These are phyloP conservation scores for Centella asiatica DNA, from an alignment of 129 eudicot genomes.

Conservation along the genomic window DNA sequence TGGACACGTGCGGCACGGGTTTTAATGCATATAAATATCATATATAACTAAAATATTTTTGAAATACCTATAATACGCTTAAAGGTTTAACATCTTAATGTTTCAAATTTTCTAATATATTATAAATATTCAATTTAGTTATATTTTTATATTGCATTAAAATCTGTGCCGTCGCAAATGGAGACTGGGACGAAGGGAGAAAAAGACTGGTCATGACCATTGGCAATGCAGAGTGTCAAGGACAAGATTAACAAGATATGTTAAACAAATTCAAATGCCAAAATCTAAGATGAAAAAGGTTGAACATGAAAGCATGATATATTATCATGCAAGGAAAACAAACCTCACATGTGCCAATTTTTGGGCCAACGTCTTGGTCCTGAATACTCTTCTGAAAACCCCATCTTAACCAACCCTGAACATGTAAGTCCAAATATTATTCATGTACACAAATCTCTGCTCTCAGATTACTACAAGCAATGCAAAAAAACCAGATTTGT, in stretches of 20 bases:
- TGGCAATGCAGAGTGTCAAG: constrained; percentile 8
- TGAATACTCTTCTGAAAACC: constrained; percentile 18
- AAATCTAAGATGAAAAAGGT: background rate
- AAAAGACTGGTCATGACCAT: constrained; percentile 14
- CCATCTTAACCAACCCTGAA: constrained; percentile 35
- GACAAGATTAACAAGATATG: constrained; percentile 3
- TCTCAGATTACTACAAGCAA: background rate
- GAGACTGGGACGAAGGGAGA: background rate
- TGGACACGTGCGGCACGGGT: too few species aligned
- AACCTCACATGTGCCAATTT: constrained; percentile 41
- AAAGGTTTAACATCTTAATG: too few species aligned
- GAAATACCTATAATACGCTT: too few species aligned
- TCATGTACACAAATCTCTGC: background rate
- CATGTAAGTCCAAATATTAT: constrained; percentile 7
- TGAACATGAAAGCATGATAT: background rate
- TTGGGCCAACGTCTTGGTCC: too few species aligned
- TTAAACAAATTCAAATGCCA: background rate
- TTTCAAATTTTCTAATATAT: too few species aligned
- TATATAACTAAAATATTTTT: too few species aligned
- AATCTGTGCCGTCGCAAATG: background rate
- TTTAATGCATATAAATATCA: too few species aligned
- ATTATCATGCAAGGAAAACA: constrained; percentile 25
- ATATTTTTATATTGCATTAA: too few species aligned
- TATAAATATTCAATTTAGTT: too few species aligned
- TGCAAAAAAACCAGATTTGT: background rate